A percentile compares a stretch with the other conserved stretches of the same genome.
phyloP scores from a whole-genome alignment of 139 green algal genomes.

The Chlamydomonas sphaeroides region DNA sequence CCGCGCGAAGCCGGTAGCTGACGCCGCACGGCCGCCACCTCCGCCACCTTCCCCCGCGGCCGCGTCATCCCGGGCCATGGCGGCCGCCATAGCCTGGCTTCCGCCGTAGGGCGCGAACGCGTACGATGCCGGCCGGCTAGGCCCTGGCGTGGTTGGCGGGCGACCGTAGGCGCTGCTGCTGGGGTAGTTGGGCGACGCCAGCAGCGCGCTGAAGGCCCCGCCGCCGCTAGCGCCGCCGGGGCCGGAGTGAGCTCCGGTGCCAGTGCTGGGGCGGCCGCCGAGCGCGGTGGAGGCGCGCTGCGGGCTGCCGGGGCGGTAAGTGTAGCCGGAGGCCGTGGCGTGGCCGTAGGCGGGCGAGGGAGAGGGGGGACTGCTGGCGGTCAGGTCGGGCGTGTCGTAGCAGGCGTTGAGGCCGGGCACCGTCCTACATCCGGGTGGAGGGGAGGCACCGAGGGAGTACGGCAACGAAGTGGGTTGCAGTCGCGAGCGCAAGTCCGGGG shows the following conservation, averaged over 20 bases:
- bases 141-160: no score
- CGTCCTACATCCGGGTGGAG: constrained; percentile 1
- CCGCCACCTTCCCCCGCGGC: background rate
- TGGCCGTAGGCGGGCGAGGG: no score
- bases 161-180: background rate
- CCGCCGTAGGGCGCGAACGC: background rate
- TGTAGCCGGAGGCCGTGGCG: no score
- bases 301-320: background rate
- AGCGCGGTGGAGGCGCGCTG: background rate
- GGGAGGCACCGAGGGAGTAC: background rate
- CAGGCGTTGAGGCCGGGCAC: constrained; percentile 17
- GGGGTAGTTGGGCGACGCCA: background rate
- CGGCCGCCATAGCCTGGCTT: background rate
- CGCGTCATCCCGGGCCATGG: background rate
- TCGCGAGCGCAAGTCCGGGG: no score
- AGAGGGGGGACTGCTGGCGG: constrained; percentile 7
- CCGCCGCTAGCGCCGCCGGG: no score
- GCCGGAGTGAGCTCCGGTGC: no score
- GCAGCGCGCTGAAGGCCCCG: constrained; percentile 22
- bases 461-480: no score
- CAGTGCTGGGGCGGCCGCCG: background rate
- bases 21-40: background rate
- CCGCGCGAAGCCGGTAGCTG: no score
- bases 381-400: constrained; percentile 8
- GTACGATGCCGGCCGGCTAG: background rate